Percentiles rank a stretch among this genome's conserved stretches.
These are phyloP conservation scores for Pleurostoma richardsiae DNA, from an alignment of 2,329 filamentous ascomycete species.

Conservation along the genomic window DNA sequence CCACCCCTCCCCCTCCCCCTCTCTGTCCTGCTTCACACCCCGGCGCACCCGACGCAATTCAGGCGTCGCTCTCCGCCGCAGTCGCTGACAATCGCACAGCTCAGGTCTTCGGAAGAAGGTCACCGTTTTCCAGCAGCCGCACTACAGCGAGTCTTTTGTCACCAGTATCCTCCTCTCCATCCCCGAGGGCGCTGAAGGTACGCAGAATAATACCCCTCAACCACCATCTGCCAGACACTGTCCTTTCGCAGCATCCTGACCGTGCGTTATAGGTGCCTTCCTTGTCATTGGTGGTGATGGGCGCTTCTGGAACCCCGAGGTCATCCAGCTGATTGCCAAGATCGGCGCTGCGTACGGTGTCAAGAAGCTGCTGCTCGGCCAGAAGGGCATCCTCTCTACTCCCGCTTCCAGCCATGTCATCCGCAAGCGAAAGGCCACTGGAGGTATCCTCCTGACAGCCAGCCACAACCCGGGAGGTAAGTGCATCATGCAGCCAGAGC, in stretches of 20 bases:
- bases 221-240: neutral
- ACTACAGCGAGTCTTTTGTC: conserved; percentile 97
- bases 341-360: conserved; percentile 96
- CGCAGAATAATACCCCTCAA: conserved; percentile 11
- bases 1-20: conserved; percentile 4
- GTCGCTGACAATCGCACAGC: conserved; percentile 38
- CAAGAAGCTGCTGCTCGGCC: conserved; percentile 96
- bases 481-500: conserved; percentile 19
- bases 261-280: conserved; percentile 51
- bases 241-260: conserved; percentile 2
- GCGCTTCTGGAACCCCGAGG: conserved; percentile 94
- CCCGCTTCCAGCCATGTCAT: conserved; percentile 96
- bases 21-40: neutral
- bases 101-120: conserved; percentile 99
- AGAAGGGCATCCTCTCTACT: conserved; percentile 93
- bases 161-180: conserved; percentile 93
- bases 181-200: conserved; percentile 82
- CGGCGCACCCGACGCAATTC: too few relatives aligned
- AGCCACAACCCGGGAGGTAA: conserved; percentile 97
- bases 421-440: conserved; percentile 88
- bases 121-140: conserved; percentile 88
- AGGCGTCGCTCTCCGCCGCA: neutral
- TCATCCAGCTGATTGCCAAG: conserved; percentile 94
- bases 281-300: conserved; percentile 98
- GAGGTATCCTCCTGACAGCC: conserved; percentile 92